Evolutionary conservation across 495 filamentous ascomycete genomes (phyloP).

Genomic region (Lindgomyces ingoldianus): DNA sequence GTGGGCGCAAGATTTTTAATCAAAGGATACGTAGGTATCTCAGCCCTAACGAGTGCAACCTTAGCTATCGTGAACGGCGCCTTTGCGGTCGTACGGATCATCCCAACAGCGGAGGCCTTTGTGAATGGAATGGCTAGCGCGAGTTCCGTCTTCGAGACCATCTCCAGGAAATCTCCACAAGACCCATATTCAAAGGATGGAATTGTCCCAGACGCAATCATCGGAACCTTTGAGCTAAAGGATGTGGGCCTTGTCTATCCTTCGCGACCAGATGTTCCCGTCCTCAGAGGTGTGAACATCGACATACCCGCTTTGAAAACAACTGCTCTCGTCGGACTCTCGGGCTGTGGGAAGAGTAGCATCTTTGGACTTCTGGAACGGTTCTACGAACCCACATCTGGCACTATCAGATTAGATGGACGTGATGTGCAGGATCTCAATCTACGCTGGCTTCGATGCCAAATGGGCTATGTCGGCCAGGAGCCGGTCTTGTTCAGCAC

Average conservation of each 20-base stretch:
- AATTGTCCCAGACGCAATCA: conserved; percentile 69
- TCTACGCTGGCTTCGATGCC: conserved; percentile 84
- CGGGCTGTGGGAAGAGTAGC: conserved; percentile 86
- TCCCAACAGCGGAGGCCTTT: neutral
- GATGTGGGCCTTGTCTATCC: conserved; percentile 90
- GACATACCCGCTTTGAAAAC: conserved; percentile 79
- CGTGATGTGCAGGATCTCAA: conserved; percentile 79
- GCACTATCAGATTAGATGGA: conserved; percentile 55
- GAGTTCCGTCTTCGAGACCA: neutral
- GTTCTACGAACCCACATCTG: conserved; percentile 78
- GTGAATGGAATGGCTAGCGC: neutral
- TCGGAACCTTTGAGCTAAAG: conserved; percentile 64
- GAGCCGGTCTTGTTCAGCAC: conserved; percentile 83
- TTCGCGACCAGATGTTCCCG: conserved; percentile 80
- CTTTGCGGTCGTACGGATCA: neutral
- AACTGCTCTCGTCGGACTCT: conserved; percentile 81
- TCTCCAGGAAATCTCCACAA: conserved; percentile 62
- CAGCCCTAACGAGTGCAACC: neutral
- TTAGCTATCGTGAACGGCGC: neutral
- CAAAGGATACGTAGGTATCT: neutral
- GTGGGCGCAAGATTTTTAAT: neutral
- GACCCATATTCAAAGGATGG: conserved; percentile 74
- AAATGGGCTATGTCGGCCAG: conserved; percentile 83
- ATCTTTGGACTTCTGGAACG: conserved; percentile 87
- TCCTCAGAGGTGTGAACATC: conserved; percentile 82